These are phyloP conservation scores for Fomitopsis schrenkii DNA, from an alignment of 1,284 basidiomycete genomes.

Conservation along the genomic window DNA sequence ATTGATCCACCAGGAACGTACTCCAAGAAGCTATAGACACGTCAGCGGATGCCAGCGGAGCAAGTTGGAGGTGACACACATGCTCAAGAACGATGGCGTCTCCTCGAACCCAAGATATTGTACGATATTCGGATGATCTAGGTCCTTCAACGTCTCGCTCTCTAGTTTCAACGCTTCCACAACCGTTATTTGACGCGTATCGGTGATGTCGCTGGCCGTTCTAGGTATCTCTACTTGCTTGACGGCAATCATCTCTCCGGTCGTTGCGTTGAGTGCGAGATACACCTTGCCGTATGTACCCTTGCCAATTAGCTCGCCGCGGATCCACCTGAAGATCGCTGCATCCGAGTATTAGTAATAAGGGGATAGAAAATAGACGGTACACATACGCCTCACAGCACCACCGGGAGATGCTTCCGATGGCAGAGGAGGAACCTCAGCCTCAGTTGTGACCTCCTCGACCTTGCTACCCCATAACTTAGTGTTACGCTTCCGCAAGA, in stretches of 20 bases:
- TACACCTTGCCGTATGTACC: constrained; percentile 97
- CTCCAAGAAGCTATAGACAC: constrained; percentile 78
- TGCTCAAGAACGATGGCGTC: constrained; percentile 86
- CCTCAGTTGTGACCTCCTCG: constrained; percentile 86
- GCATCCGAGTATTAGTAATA: constrained; percentile 3
- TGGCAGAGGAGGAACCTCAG: constrained; percentile 38
- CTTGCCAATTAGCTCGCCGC: constrained; percentile 95
- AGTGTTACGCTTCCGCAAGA: constrained; percentile 81
- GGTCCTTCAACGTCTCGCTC: constrained; percentile 92
- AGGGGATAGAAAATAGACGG: constrained; percentile 6
- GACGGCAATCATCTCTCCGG: constrained; percentile 98
- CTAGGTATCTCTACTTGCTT: constrained; percentile 97
- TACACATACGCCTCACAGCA: constrained; percentile 54
- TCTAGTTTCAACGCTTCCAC: constrained; percentile 93
- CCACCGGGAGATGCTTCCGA: constrained; percentile 52
- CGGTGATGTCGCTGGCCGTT: constrained; percentile 86
- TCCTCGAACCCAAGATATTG: constrained; percentile 98
- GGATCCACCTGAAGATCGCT: constrained; percentile 98
- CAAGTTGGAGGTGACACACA: constrained; percentile 50
- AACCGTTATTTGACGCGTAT: constrained; percentile 80
- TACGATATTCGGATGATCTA: constrained; percentile 97
- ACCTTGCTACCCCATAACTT: constrained; percentile 95
- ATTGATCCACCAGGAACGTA: constrained; percentile 98
- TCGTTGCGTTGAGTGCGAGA: constrained; percentile 95
- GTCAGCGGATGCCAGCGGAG: constrained; percentile 8